Conservation (phyloP, 2,329 filamentous ascomycete species). For the Colletotrichum acutatum region DNA sequence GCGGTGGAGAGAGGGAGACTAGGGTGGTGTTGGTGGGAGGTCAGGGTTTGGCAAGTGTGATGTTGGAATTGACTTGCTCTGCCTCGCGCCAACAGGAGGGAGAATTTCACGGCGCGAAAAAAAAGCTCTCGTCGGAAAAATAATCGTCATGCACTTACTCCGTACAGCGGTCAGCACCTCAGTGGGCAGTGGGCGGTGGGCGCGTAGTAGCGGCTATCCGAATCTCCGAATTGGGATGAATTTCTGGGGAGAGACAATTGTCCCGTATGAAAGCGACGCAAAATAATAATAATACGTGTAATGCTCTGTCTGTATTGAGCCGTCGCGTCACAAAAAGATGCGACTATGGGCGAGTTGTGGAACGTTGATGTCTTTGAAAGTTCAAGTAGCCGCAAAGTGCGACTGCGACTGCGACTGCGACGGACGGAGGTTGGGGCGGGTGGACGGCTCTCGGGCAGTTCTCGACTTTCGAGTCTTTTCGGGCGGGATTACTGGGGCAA, state of each 20-base stretch:
- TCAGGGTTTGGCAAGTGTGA: constrained; percentile 17
- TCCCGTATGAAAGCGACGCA: not conserved
- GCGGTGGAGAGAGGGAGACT: not conserved
- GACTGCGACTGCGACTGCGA: not conserved
- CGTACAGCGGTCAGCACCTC: not conserved
- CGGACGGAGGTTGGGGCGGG: constrained; percentile 5
- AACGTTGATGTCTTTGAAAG: constrained; percentile 2
- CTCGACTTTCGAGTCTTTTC: not conserved
- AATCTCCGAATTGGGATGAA: constrained; percentile 12
- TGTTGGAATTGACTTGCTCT: constrained; percentile 7
- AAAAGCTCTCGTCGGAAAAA: constrained; percentile 16
- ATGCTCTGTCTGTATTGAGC: not conserved
- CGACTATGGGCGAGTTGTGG: not conserved
- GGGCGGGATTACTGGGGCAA: not conserved
- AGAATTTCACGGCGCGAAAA: constrained; percentile 28
- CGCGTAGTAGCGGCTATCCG: constrained; percentile 15
- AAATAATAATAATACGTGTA: not conserved
- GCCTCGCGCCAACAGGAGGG: constrained; percentile 8
- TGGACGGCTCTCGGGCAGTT: not conserved
- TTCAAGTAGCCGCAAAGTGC: not conserved
- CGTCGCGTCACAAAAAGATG: not conserved
- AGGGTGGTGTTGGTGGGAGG: constrained; percentile 1
- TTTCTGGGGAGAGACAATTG: not conserved
- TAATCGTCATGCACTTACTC: constrained; percentile 22
- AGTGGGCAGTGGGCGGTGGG: not conserved